Conservation (phyloP, 2,329 filamentous ascomycete species). For the Penicillium janthinellum region DNA sequence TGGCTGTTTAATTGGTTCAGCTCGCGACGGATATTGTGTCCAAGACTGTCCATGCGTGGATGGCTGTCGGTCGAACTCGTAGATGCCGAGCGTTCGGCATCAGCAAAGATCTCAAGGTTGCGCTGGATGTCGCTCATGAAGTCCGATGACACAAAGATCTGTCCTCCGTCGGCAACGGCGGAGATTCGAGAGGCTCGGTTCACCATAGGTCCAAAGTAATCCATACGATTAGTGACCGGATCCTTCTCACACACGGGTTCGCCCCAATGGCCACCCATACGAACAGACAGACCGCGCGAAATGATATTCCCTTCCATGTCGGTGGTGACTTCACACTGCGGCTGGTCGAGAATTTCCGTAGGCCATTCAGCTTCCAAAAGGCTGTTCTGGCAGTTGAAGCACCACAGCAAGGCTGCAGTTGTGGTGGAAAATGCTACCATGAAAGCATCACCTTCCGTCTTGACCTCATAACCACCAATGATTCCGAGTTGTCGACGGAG, state of each 20-base stretch:
- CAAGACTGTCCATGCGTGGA: slow-evolving; percentile 69
- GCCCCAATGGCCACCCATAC: slow-evolving; percentile 98
- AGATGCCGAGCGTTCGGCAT: slow-evolving; percentile 72
- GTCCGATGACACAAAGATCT: slow-evolving; percentile 95
- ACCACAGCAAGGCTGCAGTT: slow-evolving; percentile 92
- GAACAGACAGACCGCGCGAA: slow-evolving; percentile 89
- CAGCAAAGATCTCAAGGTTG: slow-evolving; percentile 84
- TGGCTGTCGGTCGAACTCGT: slow-evolving; percentile 72
- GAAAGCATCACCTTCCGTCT: slow-evolving; percentile 98
- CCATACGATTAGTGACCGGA: slow-evolving; percentile 96
- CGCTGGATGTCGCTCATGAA: slow-evolving; percentile 96
- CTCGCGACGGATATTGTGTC: slow-evolving; percentile 81
- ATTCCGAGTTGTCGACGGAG: slow-evolving; percentile 91
- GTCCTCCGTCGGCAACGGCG: slow-evolving; percentile 90
- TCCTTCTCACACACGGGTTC: slow-evolving; percentile 93
- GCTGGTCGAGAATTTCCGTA: slow-evolving; percentile 83
- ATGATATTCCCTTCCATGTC: slow-evolving; percentile 87
- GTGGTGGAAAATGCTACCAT: slow-evolving; percentile 99
- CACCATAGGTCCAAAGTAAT: slow-evolving; percentile 99
- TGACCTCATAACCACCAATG: slow-evolving; percentile 97
- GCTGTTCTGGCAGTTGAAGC: slow-evolving; percentile 87
- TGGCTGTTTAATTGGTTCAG: slow-evolving; percentile 83
- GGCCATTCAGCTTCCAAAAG: slow-evolving; percentile 92
- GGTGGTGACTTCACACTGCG: slow-evolving; percentile 77
- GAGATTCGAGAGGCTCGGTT: slow-evolving; percentile 95